Base-by-base conservation (phyloP, 176 grass and related monocot genomes). In the Bromus sterilis region DNA sequence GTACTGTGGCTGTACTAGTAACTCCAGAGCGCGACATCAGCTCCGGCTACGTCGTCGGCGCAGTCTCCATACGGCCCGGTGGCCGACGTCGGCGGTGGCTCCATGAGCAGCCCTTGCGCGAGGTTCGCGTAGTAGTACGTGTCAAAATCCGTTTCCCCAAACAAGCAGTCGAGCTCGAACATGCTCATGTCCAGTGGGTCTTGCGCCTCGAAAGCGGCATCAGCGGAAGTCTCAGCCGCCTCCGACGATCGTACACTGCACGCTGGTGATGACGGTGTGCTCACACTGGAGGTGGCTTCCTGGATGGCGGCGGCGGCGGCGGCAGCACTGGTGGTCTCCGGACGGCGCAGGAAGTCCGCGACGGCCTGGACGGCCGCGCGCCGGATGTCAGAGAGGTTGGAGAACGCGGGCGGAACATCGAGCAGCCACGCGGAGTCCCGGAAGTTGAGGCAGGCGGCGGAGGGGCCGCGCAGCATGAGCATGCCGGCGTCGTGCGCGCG, bases 11-110 rank as follows among this genome's bases (percentile, higher is more conserved):
- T n/a, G 13, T 39, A 12, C 40, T 72, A 72, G 41, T 72, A 72
- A 42, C 69, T 72, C 69, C 69, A 72, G 69, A 72, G 69, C 41
- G 69, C 69, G 41, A 48, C 41, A 72, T 72, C 67, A 9, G 39
- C 8, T 9, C 40, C 69, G 3, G 25, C 26, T 46, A 24, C 68
- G 41, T 4, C 41, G 1, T 71, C 41, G 41, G 40, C 69, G 4
- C 14, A 72, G 69, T 72, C 69, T 72, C 41, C 69, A 9, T 72
- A 72, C 2, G 15, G 8, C 15, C 14, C 41, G 69, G 69, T 4
- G 69, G 41, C 25, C 69, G 28, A 15, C 41, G 4, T 15, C 1
- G 68, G 68, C 40, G 68, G 68, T 1, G 69, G 69, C 4, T 72
- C 69, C 41, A 48, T 72, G 41, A 72, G 69, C 43, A 72, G 69